Conservation (phyloP, 2,329 filamentous ascomycete genomes). For the Apiospora hydei region DNA sequence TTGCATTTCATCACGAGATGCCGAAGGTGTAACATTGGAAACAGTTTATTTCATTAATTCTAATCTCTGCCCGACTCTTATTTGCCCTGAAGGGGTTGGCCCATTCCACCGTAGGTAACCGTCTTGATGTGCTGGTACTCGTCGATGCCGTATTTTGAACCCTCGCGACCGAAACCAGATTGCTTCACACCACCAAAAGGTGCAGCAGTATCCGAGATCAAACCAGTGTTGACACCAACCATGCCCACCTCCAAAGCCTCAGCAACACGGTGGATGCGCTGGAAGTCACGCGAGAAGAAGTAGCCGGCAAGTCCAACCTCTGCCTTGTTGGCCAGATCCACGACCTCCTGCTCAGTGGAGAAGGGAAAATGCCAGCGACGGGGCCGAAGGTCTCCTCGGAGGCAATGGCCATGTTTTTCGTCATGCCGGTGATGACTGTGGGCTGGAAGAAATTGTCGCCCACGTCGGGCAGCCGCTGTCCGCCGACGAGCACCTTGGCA, state of each 20-base stretch:
- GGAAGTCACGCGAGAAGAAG: slow-evolving; percentile 78
- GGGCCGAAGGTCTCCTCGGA: slow-evolving; percentile 95
- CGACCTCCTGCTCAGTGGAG: slow-evolving; percentile 86
- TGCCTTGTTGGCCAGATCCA: slow-evolving; percentile 79
- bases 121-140: slow-evolving; percentile 81
- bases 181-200: slow-evolving; percentile 85
- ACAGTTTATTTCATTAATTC: slow-evolving; percentile 1
- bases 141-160: slow-evolving; percentile 77
- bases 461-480: slow-evolving; percentile 74
- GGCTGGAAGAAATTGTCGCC: slow-evolving; percentile 89
- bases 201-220: slow-evolving; percentile 64
- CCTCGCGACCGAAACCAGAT: slow-evolving; percentile 82
- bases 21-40: neutral
- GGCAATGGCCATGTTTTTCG: slow-evolving; percentile 81
- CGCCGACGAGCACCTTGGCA: slow-evolving; percentile 76
- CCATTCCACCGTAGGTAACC: slow-evolving; percentile 61
- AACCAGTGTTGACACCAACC: slow-evolving; percentile 83
- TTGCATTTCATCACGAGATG: neutral
- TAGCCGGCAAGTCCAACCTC: slow-evolving; percentile 93
- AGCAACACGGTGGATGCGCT: slow-evolving; percentile 66
- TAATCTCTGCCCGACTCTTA: neutral
- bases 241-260: slow-evolving; percentile 83
- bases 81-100: slow-evolving; percentile 59
- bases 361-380: slow-evolving; percentile 90
- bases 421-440: slow-evolving; percentile 90